These are phyloP conservation scores for Vigna radiata DNA, from an alignment of 306 rosid species.

Conservation along the genomic window DNA sequence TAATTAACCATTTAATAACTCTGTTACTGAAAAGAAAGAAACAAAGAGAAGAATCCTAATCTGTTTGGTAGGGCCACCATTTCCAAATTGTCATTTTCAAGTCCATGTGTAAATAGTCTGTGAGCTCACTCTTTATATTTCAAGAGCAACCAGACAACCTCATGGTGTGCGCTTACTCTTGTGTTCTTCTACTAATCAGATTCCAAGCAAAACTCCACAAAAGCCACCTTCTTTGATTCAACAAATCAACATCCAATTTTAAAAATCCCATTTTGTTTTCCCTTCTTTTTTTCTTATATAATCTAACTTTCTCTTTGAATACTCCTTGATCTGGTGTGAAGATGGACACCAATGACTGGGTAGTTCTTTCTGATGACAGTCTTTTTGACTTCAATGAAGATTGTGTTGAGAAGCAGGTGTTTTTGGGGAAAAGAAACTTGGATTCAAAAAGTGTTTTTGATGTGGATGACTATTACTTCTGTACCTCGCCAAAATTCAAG, in stretches of 20 bases:
- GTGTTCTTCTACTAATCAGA: neutral
- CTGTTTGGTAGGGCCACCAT: constrained; percentile 46
- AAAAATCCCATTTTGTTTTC: constrained; percentile 28
- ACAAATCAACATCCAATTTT: constrained; percentile 30
- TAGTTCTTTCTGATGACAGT: constrained; percentile 65
- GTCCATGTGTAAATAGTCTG: constrained; percentile 27
- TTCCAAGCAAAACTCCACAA: constrained; percentile 58
- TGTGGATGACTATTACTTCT: constrained; percentile 56
- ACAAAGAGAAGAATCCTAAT: constrained; percentile 22
- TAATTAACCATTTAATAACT: constrained; percentile 16
- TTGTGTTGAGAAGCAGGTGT: constrained; percentile 49
- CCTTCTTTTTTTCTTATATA: constrained; percentile 14
- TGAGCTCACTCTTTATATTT: constrained; percentile 41
- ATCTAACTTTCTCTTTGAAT: constrained; percentile 3
- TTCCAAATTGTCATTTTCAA: constrained; percentile 45
- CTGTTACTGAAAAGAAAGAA: constrained; percentile 34
- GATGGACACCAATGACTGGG: constrained; percentile 90
- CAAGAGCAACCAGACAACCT: constrained; percentile 43
- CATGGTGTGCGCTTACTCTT: constrained; percentile 45
- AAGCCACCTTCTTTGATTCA: constrained; percentile 62
- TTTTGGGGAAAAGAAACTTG: constrained; percentile 42
- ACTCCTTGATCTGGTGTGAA: constrained; percentile 25
- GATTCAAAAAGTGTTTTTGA: constrained; percentile 51
- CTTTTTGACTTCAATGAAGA: constrained; percentile 57
- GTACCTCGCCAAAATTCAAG: constrained; percentile 59